phyloP scores from a whole-genome alignment of 164 flowering plant genomes.

The Magnolia sinica region DNA sequence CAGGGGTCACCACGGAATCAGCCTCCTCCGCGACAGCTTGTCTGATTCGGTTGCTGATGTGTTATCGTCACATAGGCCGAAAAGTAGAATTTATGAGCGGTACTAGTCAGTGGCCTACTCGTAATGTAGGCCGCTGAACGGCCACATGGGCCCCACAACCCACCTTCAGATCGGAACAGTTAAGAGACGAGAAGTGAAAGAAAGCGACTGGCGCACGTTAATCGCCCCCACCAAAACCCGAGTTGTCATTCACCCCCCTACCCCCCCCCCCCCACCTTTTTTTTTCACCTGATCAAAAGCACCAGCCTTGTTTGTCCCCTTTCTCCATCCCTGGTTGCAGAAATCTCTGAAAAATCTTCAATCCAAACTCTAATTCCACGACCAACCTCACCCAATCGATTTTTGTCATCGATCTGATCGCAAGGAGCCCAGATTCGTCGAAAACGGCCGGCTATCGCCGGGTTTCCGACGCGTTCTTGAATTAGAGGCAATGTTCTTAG shows the following conservation, averaged over 20 bases:
- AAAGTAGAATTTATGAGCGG: too few species aligned
- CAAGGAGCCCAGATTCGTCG: slow-evolving; percentile 13
- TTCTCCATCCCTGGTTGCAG: neutral
- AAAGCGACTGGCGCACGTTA: slow-evolving; percentile 8
- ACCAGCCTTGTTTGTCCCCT: neutral
- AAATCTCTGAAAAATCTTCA: neutral
- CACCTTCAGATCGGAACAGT: neutral
- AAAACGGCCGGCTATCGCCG: slow-evolving; percentile 3
- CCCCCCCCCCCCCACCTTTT: neutral
- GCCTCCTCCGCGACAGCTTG: too few species aligned
- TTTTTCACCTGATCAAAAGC: too few species aligned
- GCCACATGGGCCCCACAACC: neutral
- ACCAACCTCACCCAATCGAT: neutral
- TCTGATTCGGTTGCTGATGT: too few species aligned
- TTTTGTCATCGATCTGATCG: slow-evolving; percentile 4
- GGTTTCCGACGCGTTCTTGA: slow-evolving; percentile 6
- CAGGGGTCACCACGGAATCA: too few species aligned
- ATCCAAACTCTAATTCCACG: neutral
- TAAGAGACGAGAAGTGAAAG: neutral
- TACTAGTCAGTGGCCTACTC: too few species aligned
- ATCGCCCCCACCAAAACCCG: neutral
- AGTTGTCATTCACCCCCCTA: neutral
- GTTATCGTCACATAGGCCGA: too few species aligned
- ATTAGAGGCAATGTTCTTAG: too few species aligned
- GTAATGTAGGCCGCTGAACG: neutral